Percentiles rank a stretch among this genome's conserved stretches.
These are phyloP conservation scores for Fusarium subglutinans DNA, from an alignment of 2,329 filamentous ascomycete species.

Conservation along the genomic window DNA sequence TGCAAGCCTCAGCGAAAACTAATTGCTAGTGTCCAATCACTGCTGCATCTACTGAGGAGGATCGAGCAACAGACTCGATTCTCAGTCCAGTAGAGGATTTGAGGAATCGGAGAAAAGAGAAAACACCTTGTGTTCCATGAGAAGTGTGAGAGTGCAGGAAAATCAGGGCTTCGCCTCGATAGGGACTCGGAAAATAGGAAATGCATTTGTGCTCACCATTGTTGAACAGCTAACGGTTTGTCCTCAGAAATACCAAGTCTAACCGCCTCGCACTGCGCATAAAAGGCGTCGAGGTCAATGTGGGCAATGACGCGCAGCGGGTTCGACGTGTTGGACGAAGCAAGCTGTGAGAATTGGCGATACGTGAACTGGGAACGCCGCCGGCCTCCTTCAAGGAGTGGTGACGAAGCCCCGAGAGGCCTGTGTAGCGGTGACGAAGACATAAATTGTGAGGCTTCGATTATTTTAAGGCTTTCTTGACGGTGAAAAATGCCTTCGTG, in stretches of 20 bases:
- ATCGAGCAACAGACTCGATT: not conserved
- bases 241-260: conserved; percentile 78
- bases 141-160: not conserved
- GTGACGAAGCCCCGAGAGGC: conserved; percentile 39
- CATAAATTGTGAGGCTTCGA: conserved; percentile 28
- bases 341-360: conserved; percentile 81
- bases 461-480: not conserved
- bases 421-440: conserved; percentile 30
- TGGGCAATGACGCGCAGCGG: conserved; percentile 90
- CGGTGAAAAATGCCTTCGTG: conserved; percentile 1
- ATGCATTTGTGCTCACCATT: conserved; percentile 68
- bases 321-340: conserved; percentile 73
- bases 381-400: conserved; percentile 33
- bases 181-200: not conserved
- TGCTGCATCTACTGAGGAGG: not conserved
- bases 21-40: conserved; percentile 1
- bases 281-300: conserved; percentile 97
- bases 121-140: not conserved
- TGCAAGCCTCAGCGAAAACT: conserved; percentile 9
- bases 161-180: not conserved
- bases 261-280: conserved; percentile 95
- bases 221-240: conserved; percentile 88
- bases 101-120: not conserved
- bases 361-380: conserved; percentile 81
- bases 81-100: not conserved